Evolutionary conservation across 768 basidiomycete genomes (phyloP), one percentile per base, ranked within the genome.

Genomic region (Lentinula sp.): DNA sequence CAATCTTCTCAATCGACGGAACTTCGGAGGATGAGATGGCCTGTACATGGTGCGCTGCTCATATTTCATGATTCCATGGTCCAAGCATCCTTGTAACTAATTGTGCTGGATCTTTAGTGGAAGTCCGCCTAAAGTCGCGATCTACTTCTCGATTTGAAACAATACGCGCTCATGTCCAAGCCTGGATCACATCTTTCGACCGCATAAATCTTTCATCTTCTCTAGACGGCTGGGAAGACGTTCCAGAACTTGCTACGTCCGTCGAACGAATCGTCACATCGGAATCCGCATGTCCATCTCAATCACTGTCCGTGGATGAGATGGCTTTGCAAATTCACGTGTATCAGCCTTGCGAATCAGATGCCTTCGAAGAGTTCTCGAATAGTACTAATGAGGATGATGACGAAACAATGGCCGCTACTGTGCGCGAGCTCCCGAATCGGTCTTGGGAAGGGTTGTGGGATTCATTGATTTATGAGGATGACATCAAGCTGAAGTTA

Each of bases 361-460:
- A 90, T 62, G 76, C 81, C 0, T 83, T 85, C 48, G 86, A 90
- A 68, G 93, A 96, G 63, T 90, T 92, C 65, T 80, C 85, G 0
- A 85, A 84, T 46, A 77, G 68, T 1, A 73, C 77, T 54, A 80
- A 81, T 33, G 90, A 90, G 20, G 90, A 87, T 48, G 90, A 87
- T 49, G 86, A 88, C 62, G 85, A 87, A 56, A 86, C 93, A 0
- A 89, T 89, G 77, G 93, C 96, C 10, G 97, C 95, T 1, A 90
- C 84, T 61, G 88, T 98, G 18, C 90, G 90, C 70, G 90, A 95
- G 59, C 80, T 99, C 50, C 97, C 97, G 1, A 90, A 88, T 63
- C 72, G 79, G 63, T 82, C 79, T 43, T 88, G 91, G 80, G 96
- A 98, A 62, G 95, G 96, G 1, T 75, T 98, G 15, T 98, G 97